Evolutionary conservation across 176 grass and related monocot species (phyloP).

Genomic region (Oryza punctata): DNA sequence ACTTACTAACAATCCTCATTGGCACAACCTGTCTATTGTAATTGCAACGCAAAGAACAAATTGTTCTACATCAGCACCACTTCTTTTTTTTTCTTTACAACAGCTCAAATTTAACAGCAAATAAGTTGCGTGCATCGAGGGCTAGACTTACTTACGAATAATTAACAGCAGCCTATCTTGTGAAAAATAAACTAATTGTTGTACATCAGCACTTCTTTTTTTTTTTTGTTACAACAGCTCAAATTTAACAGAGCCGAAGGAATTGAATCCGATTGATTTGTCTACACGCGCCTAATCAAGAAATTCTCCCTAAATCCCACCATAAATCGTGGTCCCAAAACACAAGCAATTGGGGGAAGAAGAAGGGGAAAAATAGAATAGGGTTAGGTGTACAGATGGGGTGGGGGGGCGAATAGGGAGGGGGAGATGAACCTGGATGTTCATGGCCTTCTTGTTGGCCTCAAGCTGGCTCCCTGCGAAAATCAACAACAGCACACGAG

Average conservation of each 20-base stretch:
- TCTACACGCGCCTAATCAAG: background rate
- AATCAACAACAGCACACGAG: background rate
- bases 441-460: conserved; percentile 92
- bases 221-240: background rate
- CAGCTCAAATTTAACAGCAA: too few relatives aligned
- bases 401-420: background rate
- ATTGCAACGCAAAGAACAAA: too few relatives aligned
- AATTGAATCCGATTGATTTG: background rate
- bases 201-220: too few relatives aligned
- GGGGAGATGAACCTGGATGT: conserved; percentile 61
- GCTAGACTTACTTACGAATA: background rate
- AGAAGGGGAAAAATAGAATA: background rate
- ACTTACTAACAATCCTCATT: background rate
- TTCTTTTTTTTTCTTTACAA: too few relatives aligned
- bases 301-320: background rate
- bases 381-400: background rate
- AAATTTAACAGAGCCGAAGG: background rate
- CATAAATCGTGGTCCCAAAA: background rate
- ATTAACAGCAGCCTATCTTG: background rate
- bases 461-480: conserved; percentile 72
- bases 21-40: background rate
- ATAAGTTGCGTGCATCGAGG: background rate
- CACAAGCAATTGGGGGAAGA: background rate
- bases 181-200: background rate
- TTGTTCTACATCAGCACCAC: too few relatives aligned